Evolutionary conservation across 1,139 yeast genomes (phyloP).

Genomic region (Hyphopichia buzzinii): DNA sequence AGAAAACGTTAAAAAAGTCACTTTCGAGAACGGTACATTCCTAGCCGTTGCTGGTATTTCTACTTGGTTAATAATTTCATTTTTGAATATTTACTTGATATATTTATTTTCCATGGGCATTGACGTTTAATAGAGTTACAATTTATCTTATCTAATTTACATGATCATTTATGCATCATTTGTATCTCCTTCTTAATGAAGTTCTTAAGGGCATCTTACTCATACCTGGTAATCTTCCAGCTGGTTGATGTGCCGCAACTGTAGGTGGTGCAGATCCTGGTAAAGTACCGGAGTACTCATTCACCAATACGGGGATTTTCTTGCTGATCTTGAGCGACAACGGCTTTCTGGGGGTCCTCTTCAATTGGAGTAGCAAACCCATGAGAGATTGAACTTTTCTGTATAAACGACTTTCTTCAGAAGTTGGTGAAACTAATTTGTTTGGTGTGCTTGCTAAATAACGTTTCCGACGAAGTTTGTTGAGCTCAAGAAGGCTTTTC

Average conservation of each 20-base stretch:
- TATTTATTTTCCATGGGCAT: conserved; percentile 68
- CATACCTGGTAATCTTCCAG: conserved; percentile 38
- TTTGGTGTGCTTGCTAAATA: conserved; percentile 32
- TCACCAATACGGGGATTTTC: conserved; percentile 65
- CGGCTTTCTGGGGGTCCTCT: conserved; percentile 24
- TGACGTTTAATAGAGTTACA: conserved; percentile 40
- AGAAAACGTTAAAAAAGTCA: conserved; percentile 14
- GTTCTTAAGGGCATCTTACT: conserved; percentile 27
- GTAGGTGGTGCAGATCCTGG: conserved; percentile 53
- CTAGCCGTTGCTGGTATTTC: conserved; percentile 53
- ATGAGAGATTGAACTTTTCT: conserved; percentile 44
- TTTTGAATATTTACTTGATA: conserved; percentile 71
- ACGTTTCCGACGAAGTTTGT: conserved; percentile 62
- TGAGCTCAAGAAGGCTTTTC: conserved; percentile 53
- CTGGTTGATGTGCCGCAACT: conserved; percentile 9
- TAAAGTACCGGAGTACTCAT: conserved; percentile 75
- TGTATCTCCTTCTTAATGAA: conserved; percentile 29
- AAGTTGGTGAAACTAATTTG: conserved; percentile 28
- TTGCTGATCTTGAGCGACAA: conserved; percentile 37
- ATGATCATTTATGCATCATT: not conserved
- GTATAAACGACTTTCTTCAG: conserved; percentile 28
- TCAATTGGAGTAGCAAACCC: conserved; percentile 27
- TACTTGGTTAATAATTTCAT: conserved; percentile 72
- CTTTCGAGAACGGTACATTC: conserved; percentile 64
- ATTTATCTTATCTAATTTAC: conserved; percentile 7